Conservation (phyloP, 1,284 basidiomycete genomes). For the Gomphus bonarii region DNA sequence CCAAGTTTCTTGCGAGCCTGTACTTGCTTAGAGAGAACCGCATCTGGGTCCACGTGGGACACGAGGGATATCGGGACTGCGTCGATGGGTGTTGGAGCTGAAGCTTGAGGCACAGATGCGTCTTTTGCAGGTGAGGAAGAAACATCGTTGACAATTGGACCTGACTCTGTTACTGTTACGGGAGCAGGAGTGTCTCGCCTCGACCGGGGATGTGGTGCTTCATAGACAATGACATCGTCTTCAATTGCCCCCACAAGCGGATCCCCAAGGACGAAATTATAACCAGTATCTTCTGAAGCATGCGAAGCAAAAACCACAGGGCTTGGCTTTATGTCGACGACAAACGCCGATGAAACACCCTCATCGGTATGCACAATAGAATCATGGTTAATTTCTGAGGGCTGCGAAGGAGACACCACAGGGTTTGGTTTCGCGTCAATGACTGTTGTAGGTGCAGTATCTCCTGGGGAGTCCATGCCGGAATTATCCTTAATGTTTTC, state of each 20-base stretch:
- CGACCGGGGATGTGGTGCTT: conserved; percentile 32
- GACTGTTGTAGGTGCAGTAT: too few relatives aligned
- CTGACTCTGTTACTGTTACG: background rate
- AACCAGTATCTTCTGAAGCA: conserved; percentile 9
- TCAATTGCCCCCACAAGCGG: conserved; percentile 19
- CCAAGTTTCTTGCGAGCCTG: conserved; percentile 21
- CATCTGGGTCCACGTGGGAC: conserved; percentile 1
- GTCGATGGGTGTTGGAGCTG: conserved; percentile 2
- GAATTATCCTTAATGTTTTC: conserved; percentile 13
- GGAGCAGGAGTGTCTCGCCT: background rate
- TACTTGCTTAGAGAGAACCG: conserved; percentile 18
- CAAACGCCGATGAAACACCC: conserved; percentile 19
- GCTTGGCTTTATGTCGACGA: conserved; percentile 28
- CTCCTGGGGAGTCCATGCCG: conserved; percentile 2
- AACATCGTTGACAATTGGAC: background rate
- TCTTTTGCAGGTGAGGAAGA: background rate
- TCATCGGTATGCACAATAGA: too few relatives aligned
- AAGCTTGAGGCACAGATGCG: background rate
- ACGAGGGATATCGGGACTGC: background rate
- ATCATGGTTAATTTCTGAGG: too few relatives aligned
- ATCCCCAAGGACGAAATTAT: conserved; percentile 17
- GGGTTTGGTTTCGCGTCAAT: too few relatives aligned
- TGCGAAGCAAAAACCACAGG: background rate
- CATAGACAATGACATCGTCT: conserved; percentile 50
- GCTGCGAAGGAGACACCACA: too few relatives aligned